Percentiles rank a stretch among this genome's conserved stretches.
phyloP scores from a whole-genome alignment of 2,329 filamentous ascomycete species.

The Biscogniauxia sp. region DNA sequence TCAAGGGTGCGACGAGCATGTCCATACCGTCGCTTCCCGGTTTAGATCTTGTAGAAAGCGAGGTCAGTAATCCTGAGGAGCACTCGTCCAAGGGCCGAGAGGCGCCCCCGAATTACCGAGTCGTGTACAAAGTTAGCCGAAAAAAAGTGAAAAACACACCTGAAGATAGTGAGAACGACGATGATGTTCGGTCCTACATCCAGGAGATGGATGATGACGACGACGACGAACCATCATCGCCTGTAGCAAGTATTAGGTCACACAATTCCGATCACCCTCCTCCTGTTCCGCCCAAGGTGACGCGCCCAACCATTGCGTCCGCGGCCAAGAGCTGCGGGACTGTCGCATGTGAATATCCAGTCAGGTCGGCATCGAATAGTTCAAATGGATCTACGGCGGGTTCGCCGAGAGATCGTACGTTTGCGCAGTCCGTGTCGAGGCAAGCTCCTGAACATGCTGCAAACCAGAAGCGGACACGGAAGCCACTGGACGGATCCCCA shows the following conservation, averaged over 20 bases:
- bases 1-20: slow-evolving; percentile 51
- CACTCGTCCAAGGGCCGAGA: slow-evolving; percentile 21
- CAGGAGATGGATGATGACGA: slow-evolving; percentile 26
- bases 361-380: slow-evolving; percentile 14
- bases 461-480: slow-evolving; percentile 47
- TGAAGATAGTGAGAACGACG: slow-evolving; percentile 32
- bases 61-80: slow-evolving; percentile 28
- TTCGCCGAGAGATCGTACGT: slow-evolving; percentile 22
- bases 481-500: slow-evolving; percentile 31
- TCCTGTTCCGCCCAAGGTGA: slow-evolving; percentile 25
- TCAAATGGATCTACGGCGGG: slow-evolving; percentile 11
- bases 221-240: slow-evolving; percentile 7
- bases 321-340: slow-evolving; percentile 11
- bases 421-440: slow-evolving; percentile 22
- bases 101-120: slow-evolving; percentile 44
- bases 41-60: slow-evolving; percentile 54
- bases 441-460: slow-evolving; percentile 35
- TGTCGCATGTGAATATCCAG: slow-evolving; percentile 2
- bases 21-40: slow-evolving; percentile 55
- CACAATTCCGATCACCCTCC: slow-evolving; percentile 17
- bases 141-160: slow-evolving; percentile 46
- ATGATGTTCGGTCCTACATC: slow-evolving; percentile 22
- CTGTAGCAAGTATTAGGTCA: neutral
- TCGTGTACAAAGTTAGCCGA: slow-evolving; percentile 59
- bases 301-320: slow-evolving; percentile 21